Base-by-base conservation (phyloP, 1,284 basidiomycete genomes). In the Leucoagaricus sp. region DNA sequence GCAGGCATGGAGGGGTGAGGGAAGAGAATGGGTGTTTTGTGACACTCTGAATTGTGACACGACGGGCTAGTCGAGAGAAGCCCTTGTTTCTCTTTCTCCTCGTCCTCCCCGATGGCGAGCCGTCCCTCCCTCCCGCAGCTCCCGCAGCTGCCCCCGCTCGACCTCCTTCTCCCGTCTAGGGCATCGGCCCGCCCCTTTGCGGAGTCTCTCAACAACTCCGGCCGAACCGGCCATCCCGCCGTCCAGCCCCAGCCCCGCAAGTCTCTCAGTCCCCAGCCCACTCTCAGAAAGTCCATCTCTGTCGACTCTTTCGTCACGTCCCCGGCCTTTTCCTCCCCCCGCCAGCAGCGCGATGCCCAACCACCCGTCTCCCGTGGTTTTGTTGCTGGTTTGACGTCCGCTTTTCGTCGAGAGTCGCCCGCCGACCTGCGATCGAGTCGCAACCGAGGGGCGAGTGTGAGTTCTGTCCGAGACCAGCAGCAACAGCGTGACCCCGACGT, bases 241-340 rank as follows among this genome's bases (percentile, higher is more conserved):
- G 63, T 65, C 25, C 52, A 57, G 56, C 15, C 49, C 31, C 60
- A 40, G 31, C 58, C 29, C 38, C 58, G 53, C 49, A 57, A 58
- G 23, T 50, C 54, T 25, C 36, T 61, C 38, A 56, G 52, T 34
- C 46, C 59, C 33, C 49, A 26, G 33, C 42, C 40, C 55, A 29
- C 49, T 17, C 46, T 47, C 41, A 44, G 52, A 64, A 90, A 90
- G 72, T 87, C 87, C 23, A 70, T 87, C 59, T 91, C 89, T 23
- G 86, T 85, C 58, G 89, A 91, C 69, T 91, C 89, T 8, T 86
- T 90, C 68, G 78, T 82, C 48, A 73, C 72, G 44, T 74, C 78
- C 64, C 48, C 53, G 10, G 31, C 51, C 17, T 33, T 53, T 21
- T 33, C 51, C 7, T 12, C 49, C 4, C 42, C 55, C 6, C 55